Conservation (phyloP, 768 basidiomycete species). For the Vararia minispora region DNA sequence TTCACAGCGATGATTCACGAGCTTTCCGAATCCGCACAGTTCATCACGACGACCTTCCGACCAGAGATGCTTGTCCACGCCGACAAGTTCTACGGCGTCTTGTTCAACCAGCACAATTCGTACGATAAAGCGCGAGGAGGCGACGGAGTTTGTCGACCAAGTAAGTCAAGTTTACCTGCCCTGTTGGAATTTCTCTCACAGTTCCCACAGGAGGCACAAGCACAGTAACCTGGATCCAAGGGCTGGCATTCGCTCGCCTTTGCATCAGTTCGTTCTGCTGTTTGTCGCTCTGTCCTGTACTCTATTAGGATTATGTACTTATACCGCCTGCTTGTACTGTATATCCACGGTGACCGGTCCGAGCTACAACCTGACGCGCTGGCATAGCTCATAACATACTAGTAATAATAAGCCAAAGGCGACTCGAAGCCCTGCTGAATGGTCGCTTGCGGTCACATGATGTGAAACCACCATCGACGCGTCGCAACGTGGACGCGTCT, state of each 20-base stretch:
- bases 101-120: constrained; percentile 87
- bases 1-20: constrained; percentile 86
- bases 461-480: no score
- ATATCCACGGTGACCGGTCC: no score
- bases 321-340: no score
- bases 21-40: constrained; percentile 79
- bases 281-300: no score
- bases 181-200: no score
- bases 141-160: constrained; percentile 91
- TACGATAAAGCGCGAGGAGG: constrained; percentile 80
- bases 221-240: constrained; percentile 23
- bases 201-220: constrained; percentile 33
- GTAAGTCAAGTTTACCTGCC: constrained; percentile 24
- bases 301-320: no score
- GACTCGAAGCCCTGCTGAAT: no score
- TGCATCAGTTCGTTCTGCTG: neutral
- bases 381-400: no score
- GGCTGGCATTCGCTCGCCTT: neutral
- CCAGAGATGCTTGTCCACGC: constrained; percentile 95
- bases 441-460: no score
- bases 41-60: constrained; percentile 97
- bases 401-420: no score
- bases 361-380: no score
- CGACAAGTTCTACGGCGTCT: constrained; percentile 94
- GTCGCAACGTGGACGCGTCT: no score